Conservation (phyloP, 345 rosid genomes). For the Rubroshorea leprosula region DNA sequence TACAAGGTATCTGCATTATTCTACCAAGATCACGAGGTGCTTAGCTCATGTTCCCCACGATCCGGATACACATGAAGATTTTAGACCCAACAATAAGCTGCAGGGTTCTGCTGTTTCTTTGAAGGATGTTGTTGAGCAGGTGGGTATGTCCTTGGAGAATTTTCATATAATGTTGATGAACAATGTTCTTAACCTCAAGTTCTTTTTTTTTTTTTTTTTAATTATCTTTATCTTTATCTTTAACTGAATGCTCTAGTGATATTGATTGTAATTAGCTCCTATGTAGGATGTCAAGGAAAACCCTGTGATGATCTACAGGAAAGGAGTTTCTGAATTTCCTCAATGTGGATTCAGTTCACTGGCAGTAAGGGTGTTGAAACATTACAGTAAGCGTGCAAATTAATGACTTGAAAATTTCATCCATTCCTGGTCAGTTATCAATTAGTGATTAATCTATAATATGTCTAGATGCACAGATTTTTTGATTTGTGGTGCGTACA, state of each 20-base stretch:
- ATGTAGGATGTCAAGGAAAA: constrained; percentile 85
- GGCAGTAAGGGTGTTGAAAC: constrained; percentile 80
- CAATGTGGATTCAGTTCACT: constrained; percentile 94
- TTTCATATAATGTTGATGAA: not conserved
- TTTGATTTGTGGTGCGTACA: not conserved
- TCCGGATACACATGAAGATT: constrained; percentile 86
- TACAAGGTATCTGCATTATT: constrained; percentile 42
- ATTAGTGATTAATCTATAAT: not conserved
- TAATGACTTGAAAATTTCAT: not conserved
- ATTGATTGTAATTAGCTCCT: constrained; percentile 16
- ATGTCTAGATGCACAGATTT: not conserved
- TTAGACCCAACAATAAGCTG: constrained; percentile 56
- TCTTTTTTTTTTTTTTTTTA: not conserved
- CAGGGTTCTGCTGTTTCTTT: constrained; percentile 43
- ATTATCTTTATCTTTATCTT: not conserved
- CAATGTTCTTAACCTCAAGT: not conserved
- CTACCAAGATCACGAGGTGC: constrained; percentile 33
- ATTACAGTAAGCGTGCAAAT: constrained; percentile 51
- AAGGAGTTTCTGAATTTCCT: constrained; percentile 88
- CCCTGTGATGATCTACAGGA: constrained; percentile 92
- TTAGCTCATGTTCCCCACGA: constrained; percentile 53
- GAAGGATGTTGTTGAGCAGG: constrained; percentile 75
- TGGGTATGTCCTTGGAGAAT: constrained; percentile 13
- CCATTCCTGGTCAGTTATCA: not conserved
- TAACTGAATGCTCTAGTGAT: not conserved